A percentile compares a stretch with the other conserved stretches of the same genome.
Conservation (phyloP, 208 protist species). For the Herpetomonas samuelpessoai region DNA sequence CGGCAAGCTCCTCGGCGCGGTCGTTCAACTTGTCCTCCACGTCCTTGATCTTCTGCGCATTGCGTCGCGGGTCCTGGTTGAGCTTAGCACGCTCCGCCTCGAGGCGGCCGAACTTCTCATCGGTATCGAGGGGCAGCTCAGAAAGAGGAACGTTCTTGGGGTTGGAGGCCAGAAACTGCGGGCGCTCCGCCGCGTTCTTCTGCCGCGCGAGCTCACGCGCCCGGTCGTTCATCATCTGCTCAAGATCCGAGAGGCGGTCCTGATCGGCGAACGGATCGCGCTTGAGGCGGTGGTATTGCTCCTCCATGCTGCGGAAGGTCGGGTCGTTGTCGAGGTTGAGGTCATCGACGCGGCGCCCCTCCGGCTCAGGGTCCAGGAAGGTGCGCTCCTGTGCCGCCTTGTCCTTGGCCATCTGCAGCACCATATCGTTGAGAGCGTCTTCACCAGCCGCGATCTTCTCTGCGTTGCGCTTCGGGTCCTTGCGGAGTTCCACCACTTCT, state of each 20-base stretch:
- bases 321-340: slow-evolving; percentile 59
- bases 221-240: slow-evolving; percentile 71
- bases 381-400: slow-evolving; percentile 49
- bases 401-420: slow-evolving; percentile 52
- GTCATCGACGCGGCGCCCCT: slow-evolving; percentile 46
- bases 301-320: slow-evolving; percentile 61
- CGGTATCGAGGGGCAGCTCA: slow-evolving; percentile 75
- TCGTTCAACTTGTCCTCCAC: slow-evolving; percentile 57
- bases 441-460: slow-evolving; percentile 31
- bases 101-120: slow-evolving; percentile 56
- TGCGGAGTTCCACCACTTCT: slow-evolving; percentile 37
- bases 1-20: slow-evolving; percentile 56
- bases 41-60: slow-evolving; percentile 39
- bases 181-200: slow-evolving; percentile 59
- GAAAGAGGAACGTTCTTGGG: slow-evolving; percentile 45
- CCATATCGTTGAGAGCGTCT: slow-evolving; percentile 43
- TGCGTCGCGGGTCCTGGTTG: slow-evolving; percentile 44
- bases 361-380: slow-evolving; percentile 65
- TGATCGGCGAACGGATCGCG: slow-evolving; percentile 60
- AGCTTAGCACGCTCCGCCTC: slow-evolving; percentile 63
- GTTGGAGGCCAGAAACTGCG: slow-evolving; percentile 36
- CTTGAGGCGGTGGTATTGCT: slow-evolving; percentile 53
- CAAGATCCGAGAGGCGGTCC: slow-evolving; percentile 45
- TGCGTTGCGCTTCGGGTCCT: slow-evolving; percentile 42
- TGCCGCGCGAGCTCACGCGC: slow-evolving; percentile 60